Percentiles rank a stretch among this genome's conserved stretches.
phyloP scores from a whole-genome alignment of 176 grass and related monocot species.

The Tillandsia fasciculata region DNA sequence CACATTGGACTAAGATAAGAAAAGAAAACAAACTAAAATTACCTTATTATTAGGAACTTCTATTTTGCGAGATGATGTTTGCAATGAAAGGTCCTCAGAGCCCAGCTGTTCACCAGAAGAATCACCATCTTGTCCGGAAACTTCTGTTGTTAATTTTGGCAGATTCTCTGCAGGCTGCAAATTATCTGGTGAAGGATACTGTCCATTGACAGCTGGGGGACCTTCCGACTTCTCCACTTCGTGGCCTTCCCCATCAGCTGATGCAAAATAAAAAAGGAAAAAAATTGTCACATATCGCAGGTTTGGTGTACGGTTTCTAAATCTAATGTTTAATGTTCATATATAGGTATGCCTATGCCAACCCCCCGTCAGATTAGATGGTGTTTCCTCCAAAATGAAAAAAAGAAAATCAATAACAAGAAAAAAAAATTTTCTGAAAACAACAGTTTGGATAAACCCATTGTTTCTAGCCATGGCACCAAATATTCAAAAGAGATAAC shows the following conservation, averaged over 20 bases:
- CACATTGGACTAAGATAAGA: not conserved
- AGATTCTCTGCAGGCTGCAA: slow-evolving; percentile 23
- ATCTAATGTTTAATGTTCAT: not conserved
- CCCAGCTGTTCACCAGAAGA: not conserved
- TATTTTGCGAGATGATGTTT: slow-evolving; percentile 34
- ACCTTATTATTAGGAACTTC: slow-evolving; percentile 95
- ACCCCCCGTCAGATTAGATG: not conserved
- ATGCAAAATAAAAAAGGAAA: not conserved
- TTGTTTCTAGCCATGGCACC: no score
- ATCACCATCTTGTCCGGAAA: slow-evolving; percentile 19
- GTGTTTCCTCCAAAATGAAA: no score
- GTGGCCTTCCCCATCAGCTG: not conserved
- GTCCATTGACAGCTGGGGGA: not conserved
- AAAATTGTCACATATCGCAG: not conserved
- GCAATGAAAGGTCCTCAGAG: not conserved
- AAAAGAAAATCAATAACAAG: no score
- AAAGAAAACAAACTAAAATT: slow-evolving; percentile 3
- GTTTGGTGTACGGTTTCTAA: not conserved
- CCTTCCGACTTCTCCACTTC: not conserved
- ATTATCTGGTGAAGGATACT: slow-evolving; percentile 5
- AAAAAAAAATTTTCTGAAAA: no score
- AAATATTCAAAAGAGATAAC: no score
- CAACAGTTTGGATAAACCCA: not conserved
- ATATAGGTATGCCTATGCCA: not conserved
- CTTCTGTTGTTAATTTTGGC: slow-evolving; percentile 7